Percentiles rank a stretch among this genome's conserved stretches.
Evolutionary conservation across 768 basidiomycete genomes (phyloP).

Genomic region (Leccinum boreale): DNA sequence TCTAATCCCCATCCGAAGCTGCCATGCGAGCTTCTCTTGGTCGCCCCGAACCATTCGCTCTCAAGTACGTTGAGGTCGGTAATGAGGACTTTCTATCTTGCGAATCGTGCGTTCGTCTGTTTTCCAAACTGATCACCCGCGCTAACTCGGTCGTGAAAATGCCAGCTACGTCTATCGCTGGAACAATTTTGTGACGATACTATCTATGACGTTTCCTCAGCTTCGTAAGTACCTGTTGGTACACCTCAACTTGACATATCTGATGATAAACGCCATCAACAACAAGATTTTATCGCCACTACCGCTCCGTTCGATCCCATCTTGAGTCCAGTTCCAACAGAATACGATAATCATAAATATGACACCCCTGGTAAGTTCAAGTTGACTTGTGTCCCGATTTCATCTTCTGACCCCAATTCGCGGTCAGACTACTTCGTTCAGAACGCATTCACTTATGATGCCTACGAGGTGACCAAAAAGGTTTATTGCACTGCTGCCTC

Average conservation of each 20-base stretch:
- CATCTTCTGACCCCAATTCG: background rate
- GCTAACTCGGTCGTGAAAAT: background rate
- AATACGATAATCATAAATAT: background rate
- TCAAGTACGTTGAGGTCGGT: background rate
- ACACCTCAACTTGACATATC: background rate
- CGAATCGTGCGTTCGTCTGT: background rate
- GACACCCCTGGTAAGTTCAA: background rate
- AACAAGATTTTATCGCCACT: background rate
- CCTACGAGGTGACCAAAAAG: background rate
- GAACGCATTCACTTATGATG: background rate
- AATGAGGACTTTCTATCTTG: background rate
- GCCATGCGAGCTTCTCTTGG: background rate
- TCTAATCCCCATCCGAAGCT: background rate
- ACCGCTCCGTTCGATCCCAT: background rate
- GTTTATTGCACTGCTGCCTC: background rate
- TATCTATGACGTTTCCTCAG: background rate
- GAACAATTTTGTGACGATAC: background rate
- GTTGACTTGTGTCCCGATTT: background rate
- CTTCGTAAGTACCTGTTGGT: background rate
- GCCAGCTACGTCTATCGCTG: background rate
- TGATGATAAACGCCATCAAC: background rate
- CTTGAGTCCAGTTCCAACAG: background rate
- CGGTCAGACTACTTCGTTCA: background rate
- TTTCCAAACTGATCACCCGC: background rate
- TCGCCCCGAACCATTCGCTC: background rate